Percentiles rank a stretch among this genome's conserved stretches.
These are phyloP conservation scores for Gossypium rotundifolium DNA, from an alignment of 345 rosid species.

Conservation along the genomic window DNA sequence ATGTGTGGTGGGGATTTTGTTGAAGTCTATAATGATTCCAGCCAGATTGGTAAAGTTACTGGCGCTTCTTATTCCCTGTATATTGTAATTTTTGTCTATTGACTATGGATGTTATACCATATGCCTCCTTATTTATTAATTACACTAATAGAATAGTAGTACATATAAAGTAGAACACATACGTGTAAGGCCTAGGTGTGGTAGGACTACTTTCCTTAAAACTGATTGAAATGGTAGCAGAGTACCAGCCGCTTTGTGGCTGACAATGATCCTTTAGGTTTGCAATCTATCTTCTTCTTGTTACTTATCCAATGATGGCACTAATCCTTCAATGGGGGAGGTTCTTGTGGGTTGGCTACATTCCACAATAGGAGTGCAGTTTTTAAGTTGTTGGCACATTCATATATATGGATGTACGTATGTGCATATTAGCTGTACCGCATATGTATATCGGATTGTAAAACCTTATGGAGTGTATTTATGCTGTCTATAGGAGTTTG, in stretches of 20 bases:
- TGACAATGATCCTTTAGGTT: background rate
- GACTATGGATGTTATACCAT: background rate
- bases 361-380: background rate
- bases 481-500: slow-evolving; percentile 59
- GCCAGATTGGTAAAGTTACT: slow-evolving; percentile 61
- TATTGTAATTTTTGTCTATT: background rate
- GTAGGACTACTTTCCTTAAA: background rate
- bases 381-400: background rate
- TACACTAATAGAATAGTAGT: background rate
- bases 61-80: slow-evolving; percentile 1
- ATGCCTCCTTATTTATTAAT: background rate
- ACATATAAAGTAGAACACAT: background rate
- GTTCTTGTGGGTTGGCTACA: background rate
- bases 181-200: background rate
- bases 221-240: background rate
- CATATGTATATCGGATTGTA: background rate
- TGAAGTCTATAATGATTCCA: slow-evolving; percentile 80
- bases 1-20: slow-evolving; percentile 99
- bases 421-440: background rate
- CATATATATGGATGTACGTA: background rate
- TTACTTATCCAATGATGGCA: background rate
- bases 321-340: background rate
- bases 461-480: slow-evolving; percentile 15
- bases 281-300: background rate
- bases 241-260: background rate